Base-by-base conservation (phyloP, 2,329 filamentous ascomycete species). In the Penicillium brevicompactum region DNA sequence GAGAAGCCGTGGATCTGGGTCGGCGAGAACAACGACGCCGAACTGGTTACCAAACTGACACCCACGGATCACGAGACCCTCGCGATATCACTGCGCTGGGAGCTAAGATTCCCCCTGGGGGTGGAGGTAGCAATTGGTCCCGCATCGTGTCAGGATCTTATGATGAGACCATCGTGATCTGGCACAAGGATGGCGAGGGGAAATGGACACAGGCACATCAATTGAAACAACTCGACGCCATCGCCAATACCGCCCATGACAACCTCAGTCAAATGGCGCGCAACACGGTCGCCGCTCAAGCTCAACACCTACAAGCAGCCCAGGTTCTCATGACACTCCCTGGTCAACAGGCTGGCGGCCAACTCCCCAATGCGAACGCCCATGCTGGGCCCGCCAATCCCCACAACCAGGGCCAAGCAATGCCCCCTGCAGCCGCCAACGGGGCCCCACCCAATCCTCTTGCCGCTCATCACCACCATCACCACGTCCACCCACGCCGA, bases 141-240 rank as follows among this genome's bases (percentile, higher is more conserved):
- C 87, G 92, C n/a, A 99, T 99, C 56, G 91, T 99, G 3, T 97
- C 92, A 6, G 94, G 94, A 2, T 96, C 92, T 0, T 99, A 99
- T 65, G 94, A 99, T 64, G 91, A 96, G 76, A 92, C 87, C 10
- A 91, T 99, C 64, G 92, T 97, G 62, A 90, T 99, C 53, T 99
- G 94, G 94, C 88, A 90, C 63, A 87, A 91, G 58, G 89, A 95
- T 61, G 84, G 86, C 61, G 87, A 94, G 62, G 92, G 92, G 2
- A 84, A 89, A 24, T 97, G 94, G 92, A 87, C 87, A 62, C 85
- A 87, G 51, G 86, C 86, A 32, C 90, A 93, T 61, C 84, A 85
- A 43, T 80, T 96, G 9, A 83, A 86, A 38, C 91, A 95, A 70
- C 76, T 74, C 31, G 80, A 81, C 55, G 80, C 80, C 16, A 76